Percentiles rank a stretch among this genome's conserved stretches.
These are phyloP conservation scores for Madurella fahalii DNA, from an alignment of 2,329 filamentous ascomycete genomes.

Conservation along the genomic window DNA sequence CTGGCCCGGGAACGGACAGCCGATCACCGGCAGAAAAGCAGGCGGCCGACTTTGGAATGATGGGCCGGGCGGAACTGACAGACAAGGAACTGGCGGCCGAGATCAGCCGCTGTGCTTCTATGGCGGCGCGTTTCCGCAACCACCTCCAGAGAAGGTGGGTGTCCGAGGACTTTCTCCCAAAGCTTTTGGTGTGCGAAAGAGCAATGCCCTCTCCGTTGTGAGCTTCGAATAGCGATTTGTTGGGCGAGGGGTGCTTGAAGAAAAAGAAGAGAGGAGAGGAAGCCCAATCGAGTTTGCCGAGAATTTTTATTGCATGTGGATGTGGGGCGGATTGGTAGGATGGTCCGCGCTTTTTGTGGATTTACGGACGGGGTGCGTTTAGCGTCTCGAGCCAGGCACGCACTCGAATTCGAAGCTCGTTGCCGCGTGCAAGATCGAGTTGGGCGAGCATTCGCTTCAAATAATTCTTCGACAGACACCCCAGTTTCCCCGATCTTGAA, in stretches of 20 bases:
- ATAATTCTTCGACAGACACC: no score
- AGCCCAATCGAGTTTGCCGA: neutral
- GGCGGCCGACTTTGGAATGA: constrained; percentile 30
- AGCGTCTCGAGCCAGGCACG: neutral
- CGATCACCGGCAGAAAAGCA: constrained; percentile 14
- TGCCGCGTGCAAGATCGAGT: no score
- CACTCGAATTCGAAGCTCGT: neutral
- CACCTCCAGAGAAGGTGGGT: constrained; percentile 42
- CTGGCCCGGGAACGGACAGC: constrained; percentile 29
- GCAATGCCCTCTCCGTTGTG: constrained; percentile 69
- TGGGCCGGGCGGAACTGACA: constrained; percentile 29
- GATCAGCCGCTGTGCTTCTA: constrained; percentile 97
- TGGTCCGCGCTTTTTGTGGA: neutral
- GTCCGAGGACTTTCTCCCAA: constrained; percentile 99
- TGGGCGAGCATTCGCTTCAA: no score
- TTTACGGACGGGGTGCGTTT: neutral
- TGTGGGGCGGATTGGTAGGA: constrained; percentile 1
- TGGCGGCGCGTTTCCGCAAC: constrained; percentile 99
- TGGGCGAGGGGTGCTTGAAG: constrained; percentile 79
- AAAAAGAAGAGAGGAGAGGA: constrained; percentile 34
- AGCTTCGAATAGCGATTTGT: constrained; percentile 99
- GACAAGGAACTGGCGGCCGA: constrained; percentile 54
- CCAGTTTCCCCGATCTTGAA: no score
- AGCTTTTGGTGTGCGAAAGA: constrained; percentile 51
- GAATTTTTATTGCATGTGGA: constrained; percentile 7